Percentiles rank a stretch among this genome's conserved stretches.
Evolutionary conservation across 2,329 filamentous ascomycete genomes (phyloP).

Genomic region (Stenocarpella maydis): DNA sequence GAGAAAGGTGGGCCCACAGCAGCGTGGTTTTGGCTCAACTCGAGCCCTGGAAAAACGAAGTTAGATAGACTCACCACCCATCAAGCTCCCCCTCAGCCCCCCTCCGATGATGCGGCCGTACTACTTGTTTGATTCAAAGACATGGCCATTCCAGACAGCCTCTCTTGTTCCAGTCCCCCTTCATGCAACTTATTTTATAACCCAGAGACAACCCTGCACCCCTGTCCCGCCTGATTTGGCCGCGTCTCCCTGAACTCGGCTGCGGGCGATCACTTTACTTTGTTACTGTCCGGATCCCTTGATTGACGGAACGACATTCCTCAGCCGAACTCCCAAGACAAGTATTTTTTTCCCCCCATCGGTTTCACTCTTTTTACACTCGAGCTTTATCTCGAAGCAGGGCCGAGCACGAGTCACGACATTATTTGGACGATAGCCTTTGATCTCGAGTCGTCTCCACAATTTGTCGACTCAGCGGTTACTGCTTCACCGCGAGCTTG

Average conservation of each 20-base stretch:
- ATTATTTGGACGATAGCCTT: conserved; percentile 13
- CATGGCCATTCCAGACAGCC: conserved; percentile 12
- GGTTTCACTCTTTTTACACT: conserved; percentile 19
- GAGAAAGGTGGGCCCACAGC: neutral
- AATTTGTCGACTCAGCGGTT: conserved; percentile 23
- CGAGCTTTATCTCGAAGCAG: conserved; percentile 12
- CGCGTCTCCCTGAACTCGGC: conserved; percentile 15
- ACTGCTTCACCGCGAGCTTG: conserved; percentile 30
- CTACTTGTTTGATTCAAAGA: conserved; percentile 1
- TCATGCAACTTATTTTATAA: conserved; percentile 11
- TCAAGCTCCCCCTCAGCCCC: neutral
- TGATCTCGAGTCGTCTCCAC: conserved; percentile 14
- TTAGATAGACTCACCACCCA: neutral
- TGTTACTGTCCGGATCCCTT: conserved; percentile 11
- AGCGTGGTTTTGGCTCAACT: conserved; percentile 26
- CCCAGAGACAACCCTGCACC: conserved; percentile 16
- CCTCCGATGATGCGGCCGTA: conserved; percentile 15
- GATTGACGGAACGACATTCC: conserved; percentile 23
- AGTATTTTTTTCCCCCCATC: neutral
- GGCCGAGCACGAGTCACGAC: conserved; percentile 26
- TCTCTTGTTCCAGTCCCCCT: conserved; percentile 4
- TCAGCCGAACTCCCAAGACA: conserved; percentile 22
- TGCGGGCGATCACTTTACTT: neutral
- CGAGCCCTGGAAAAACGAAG: conserved; percentile 3
- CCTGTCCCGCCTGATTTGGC: neutral